Evolutionary conservation across 495 filamentous ascomycete genomes (phyloP).

Genomic region (Lophiotrema nucula): DNA sequence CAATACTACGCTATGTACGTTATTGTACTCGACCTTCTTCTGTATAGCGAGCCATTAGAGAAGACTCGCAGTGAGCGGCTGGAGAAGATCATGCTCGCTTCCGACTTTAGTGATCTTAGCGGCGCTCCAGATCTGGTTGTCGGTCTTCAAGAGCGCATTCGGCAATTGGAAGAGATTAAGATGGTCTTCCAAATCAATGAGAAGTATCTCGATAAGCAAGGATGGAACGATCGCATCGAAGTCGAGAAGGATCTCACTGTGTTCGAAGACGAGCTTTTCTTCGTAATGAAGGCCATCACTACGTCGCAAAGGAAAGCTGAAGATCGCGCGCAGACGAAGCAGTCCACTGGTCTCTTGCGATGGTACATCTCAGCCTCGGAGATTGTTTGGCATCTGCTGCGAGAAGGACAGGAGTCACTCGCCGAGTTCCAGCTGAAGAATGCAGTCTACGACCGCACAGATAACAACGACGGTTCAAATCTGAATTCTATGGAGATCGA

Average conservation of each 20-base stretch:
- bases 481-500: conserved; percentile 86
- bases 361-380: conserved; percentile 90
- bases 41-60: conserved; percentile 93
- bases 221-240: conserved; percentile 82
- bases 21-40: conserved; percentile 88
- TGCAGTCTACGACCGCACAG: conserved; percentile 86
- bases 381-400: conserved; percentile 94
- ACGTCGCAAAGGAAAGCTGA: conserved; percentile 87
- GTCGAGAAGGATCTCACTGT: conserved; percentile 84
- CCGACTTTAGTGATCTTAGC: conserved; percentile 95
- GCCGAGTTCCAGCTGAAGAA: conserved; percentile 89
- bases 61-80: conserved; percentile 90
- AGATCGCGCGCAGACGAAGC: conserved; percentile 58
- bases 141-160: conserved; percentile 84
- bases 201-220: conserved; percentile 79
- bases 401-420: conserved; percentile 80
- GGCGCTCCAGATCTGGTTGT: conserved; percentile 93
- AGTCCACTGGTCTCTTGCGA: conserved; percentile 74
- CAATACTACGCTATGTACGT: conserved; percentile 98
- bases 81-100: conserved; percentile 99
- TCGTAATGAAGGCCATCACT: conserved; percentile 99
- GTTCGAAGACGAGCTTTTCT: conserved; percentile 97
- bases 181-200: conserved; percentile 91
- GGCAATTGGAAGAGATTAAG: conserved; percentile 96
- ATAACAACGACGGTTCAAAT: conserved; percentile 95